Conservation (phyloP, 257 asterid species). For the Solanum lycopersicoides region DNA sequence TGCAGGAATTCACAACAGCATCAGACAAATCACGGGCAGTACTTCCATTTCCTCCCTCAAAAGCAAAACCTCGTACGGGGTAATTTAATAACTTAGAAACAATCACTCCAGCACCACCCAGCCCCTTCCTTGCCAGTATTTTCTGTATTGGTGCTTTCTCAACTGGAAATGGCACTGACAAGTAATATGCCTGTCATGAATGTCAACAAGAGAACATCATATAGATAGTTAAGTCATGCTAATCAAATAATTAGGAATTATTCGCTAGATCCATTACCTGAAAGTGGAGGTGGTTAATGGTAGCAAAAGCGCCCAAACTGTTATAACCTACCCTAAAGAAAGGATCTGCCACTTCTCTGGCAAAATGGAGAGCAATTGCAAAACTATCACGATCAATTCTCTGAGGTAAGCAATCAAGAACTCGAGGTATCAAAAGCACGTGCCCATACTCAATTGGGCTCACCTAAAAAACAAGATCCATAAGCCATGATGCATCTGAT, state of each 20-base stretch:
- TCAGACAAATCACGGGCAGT: slow-evolving; percentile 27
- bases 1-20: slow-evolving; percentile 49
- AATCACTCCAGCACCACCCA: slow-evolving; percentile 22
- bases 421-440: slow-evolving; percentile 61
- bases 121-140: slow-evolving; percentile 31
- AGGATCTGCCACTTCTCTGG: slow-evolving; percentile 52
- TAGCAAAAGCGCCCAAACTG: slow-evolving; percentile 79
- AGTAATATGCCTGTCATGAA: slow-evolving; percentile 51
- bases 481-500: neutral
- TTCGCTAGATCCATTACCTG: slow-evolving; percentile 31
- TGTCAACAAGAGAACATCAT: neutral
- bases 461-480: slow-evolving; percentile 34
- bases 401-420: slow-evolving; percentile 59
- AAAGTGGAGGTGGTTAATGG: slow-evolving; percentile 80
- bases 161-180: slow-evolving; percentile 53
- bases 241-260: neutral
- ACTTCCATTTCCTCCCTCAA: slow-evolving; percentile 40
- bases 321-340: slow-evolving; percentile 65
- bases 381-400: slow-evolving; percentile 42
- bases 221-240: neutral
- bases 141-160: slow-evolving; percentile 49
- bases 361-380: slow-evolving; percentile 42
- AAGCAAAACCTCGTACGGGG: slow-evolving; percentile 56
- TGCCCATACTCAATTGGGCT: slow-evolving; percentile 88
- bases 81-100: slow-evolving; percentile 53